Conservation (phyloP, 192 early-diverging fungal genomes). For the Gryganskiella cystojenkinii region DNA sequence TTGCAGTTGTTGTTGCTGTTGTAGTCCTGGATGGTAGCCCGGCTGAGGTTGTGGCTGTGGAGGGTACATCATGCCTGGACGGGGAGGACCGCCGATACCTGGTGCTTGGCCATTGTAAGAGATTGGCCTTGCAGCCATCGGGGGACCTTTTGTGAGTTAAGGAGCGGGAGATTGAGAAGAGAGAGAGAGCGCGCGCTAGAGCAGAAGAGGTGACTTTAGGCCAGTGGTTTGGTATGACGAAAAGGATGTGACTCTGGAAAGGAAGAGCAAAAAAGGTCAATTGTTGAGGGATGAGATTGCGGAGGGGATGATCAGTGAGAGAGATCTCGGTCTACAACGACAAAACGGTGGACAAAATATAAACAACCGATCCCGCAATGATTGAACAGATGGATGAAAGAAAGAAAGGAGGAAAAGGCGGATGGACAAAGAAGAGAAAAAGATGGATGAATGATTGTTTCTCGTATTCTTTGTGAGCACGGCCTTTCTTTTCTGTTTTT, state of each 20-base stretch:
- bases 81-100: constrained; percentile 20
- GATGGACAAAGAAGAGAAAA: not conserved
- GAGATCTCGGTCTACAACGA: no score
- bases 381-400: not conserved
- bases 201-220: no score
- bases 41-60: constrained; percentile 35
- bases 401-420: not conserved
- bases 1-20: constrained; percentile 32
- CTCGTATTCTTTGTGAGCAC: not conserved
- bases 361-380: no score
- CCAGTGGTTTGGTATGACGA: no score
- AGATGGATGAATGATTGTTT: not conserved
- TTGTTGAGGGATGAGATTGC: no score
- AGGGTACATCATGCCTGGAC: constrained; percentile 39
- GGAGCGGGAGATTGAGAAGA: not conserved
- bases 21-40: no score
- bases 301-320: not conserved
- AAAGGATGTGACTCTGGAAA: no score
- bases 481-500: no score
- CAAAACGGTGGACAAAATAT: no score
- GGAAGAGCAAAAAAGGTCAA: no score
- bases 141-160: not conserved
- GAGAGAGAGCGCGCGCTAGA: not conserved
- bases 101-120: constrained; percentile 33
- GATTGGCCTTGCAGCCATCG: constrained; percentile 47